Evolutionary conservation across 441 rosid species (phyloP).

Genomic region (Eutrema salsugineum): DNA sequence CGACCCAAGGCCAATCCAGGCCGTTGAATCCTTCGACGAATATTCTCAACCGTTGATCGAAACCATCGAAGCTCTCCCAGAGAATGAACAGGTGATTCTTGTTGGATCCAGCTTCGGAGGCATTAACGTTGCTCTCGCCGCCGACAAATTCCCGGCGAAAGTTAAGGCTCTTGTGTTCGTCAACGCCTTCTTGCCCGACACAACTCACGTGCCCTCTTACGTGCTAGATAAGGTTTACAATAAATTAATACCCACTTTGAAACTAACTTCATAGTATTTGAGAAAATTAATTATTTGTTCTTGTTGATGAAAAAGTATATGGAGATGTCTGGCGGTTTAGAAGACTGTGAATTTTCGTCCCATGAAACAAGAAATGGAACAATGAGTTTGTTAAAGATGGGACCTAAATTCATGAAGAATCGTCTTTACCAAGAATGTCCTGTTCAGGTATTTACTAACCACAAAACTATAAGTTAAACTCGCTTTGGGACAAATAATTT

Average conservation of each 20-base stretch:
- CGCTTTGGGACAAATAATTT: neutral
- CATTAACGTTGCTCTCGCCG: constrained; percentile 21
- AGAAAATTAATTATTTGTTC: neutral
- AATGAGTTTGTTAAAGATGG: constrained; percentile 28
- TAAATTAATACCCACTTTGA: neutral
- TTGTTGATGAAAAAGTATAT: constrained; percentile 15
- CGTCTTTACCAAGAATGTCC: constrained; percentile 29
- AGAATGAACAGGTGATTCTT: constrained; percentile 25
- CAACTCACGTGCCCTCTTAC: constrained; percentile 27
- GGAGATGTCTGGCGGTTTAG: constrained; percentile 8
- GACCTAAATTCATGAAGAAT: constrained; percentile 28
- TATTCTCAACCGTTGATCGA: constrained; percentile 30
- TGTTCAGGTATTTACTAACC: constrained; percentile 9
- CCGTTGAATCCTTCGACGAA: constrained; percentile 19
- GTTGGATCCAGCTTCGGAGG: constrained; percentile 39
- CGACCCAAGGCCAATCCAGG: constrained; percentile 26
- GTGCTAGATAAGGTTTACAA: constrained; percentile 29
- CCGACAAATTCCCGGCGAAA: constrained; percentile 24
- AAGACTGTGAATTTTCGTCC: constrained; percentile 25
- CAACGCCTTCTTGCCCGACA: constrained; percentile 36
- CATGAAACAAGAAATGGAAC: constrained; percentile 22
- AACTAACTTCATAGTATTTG: neutral
- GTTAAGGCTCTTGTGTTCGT: constrained; percentile 22
- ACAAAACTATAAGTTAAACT: neutral
- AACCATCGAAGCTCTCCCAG: constrained; percentile 16